Evolutionary conservation across 495 filamentous ascomycete genomes (phyloP).

Genomic region (Pseudomonodictys pantanalensis): DNA sequence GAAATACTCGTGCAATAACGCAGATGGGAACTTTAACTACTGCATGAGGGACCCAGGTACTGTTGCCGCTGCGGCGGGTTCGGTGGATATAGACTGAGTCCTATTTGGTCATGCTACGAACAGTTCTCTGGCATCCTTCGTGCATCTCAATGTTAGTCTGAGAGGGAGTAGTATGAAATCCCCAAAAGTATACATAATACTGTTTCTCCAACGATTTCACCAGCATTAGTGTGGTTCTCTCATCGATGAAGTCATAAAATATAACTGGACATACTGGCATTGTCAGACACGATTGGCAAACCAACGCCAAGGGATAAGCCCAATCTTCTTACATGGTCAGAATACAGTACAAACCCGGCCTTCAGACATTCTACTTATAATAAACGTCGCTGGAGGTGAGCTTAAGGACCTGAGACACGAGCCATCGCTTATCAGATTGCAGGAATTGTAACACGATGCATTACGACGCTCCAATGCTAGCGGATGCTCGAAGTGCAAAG

Average conservation of each 20-base stretch:
- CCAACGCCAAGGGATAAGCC: not conserved
- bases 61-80: not conserved
- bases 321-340: not conserved
- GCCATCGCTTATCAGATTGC: not conserved
- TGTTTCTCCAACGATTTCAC: not conserved
- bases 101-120: not conserved
- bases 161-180: not conserved
- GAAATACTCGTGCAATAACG: not conserved
- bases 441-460: not conserved
- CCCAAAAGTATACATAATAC: not conserved
- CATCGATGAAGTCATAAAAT: not conserved
- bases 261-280: not conserved
- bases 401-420: not conserved
- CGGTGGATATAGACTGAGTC: not conserved
- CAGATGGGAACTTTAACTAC: not conserved
- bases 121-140: not conserved
- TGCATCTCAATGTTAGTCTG: not conserved
- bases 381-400: not conserved
- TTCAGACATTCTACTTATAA: not conserved
- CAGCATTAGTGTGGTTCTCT: not conserved
- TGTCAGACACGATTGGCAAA: not conserved
- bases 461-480: not conserved
- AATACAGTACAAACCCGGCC: not conserved
- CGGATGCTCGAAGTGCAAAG: not conserved
- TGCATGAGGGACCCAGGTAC: not conserved